Base-by-base conservation (phyloP, 176 grass and related monocot genomes). In the Melocanna baccifera region DNA sequence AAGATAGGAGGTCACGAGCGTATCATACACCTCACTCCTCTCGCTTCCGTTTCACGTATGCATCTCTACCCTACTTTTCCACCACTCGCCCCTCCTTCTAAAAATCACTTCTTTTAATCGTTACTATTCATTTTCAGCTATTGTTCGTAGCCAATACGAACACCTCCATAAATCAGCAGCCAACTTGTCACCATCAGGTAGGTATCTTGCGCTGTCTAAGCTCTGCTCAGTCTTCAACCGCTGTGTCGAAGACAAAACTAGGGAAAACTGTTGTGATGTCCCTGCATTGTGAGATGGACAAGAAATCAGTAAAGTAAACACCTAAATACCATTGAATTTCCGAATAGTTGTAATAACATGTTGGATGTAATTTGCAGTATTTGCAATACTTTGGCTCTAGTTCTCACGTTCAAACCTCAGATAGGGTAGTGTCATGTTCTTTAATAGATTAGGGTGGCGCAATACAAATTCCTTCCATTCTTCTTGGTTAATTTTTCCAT, bases 391-490 rank as follows among this genome's bases (percentile, higher is more conserved):
- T 5, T 9, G 12, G 25, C 0, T 47, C 52, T 45, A 12, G 9
- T 19, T 46, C 46, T 32, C 37, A 86, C 69, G 30, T 45, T 22
- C 71, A 43, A 84, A 94, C 94, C 82, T 87, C 50, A 97, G 90
- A 64, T 97, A 91, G 29, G 90, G 92, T 28, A 97, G 83, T 7
- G 92, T 97, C 92, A 97, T 97, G 75, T 97, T 94, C 84, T 92
- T 97, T 41, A 97, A 81, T 36, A 97, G 81, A 81, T 87, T 86
- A 23, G 92, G 94, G 62, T 86, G 88, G 12, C 69, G 77, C 47
- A 89, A 42, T 22, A 86, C 95, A 51, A 94, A 97, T 41, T 94
- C 81, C 52, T 92, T 94, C 95, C 95, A 97, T 45, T 97, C 92
- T 71, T 94, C 84, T 83, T 76, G 81, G 82, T 81, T 88, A 57